These are phyloP conservation scores for Penicillium verrucosum DNA, from an alignment of 2,329 filamentous ascomycete species.

Conservation along the genomic window DNA sequence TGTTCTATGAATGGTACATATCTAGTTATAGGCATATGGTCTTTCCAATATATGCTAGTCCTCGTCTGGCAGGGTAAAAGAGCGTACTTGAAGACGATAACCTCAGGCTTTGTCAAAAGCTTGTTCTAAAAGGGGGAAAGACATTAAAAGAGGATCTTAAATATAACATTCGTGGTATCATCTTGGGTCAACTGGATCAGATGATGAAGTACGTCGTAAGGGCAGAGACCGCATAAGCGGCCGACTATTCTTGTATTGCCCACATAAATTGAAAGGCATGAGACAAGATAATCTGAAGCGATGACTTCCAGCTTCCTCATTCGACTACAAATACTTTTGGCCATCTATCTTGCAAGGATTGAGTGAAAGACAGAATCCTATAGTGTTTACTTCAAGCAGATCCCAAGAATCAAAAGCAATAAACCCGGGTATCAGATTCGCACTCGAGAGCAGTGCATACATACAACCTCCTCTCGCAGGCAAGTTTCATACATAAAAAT, in stretches of 20 bases:
- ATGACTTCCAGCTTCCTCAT: not conserved
- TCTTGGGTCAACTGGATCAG: too few species aligned
- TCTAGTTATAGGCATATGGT: not conserved
- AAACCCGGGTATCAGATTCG: constrained; percentile 19
- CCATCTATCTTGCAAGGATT: not conserved
- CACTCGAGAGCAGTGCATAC: constrained; percentile 10
- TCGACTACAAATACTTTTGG: not conserved
- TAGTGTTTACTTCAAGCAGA: not conserved
- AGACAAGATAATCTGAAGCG: not conserved
- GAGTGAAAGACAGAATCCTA: not conserved
- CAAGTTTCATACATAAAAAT: constrained; percentile 17
- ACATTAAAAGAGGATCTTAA: too few species aligned
- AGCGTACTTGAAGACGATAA: not conserved
- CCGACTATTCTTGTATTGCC: not conserved
- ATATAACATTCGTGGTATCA: too few species aligned
- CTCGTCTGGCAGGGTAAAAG: not conserved
- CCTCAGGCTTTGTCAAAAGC: too few species aligned
- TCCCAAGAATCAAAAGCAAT: not conserved
- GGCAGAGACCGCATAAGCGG: not conserved
- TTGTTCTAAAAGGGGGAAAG: too few species aligned
- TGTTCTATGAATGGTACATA: not conserved
- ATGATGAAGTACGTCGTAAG: not conserved
- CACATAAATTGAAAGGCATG: not conserved
- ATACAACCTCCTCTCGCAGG: constrained; percentile 8
- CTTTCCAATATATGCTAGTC: too few species aligned